Evolutionary conservation across 1,139 yeast species (phyloP).

Genomic region (Arxiozyma telluris): DNA sequence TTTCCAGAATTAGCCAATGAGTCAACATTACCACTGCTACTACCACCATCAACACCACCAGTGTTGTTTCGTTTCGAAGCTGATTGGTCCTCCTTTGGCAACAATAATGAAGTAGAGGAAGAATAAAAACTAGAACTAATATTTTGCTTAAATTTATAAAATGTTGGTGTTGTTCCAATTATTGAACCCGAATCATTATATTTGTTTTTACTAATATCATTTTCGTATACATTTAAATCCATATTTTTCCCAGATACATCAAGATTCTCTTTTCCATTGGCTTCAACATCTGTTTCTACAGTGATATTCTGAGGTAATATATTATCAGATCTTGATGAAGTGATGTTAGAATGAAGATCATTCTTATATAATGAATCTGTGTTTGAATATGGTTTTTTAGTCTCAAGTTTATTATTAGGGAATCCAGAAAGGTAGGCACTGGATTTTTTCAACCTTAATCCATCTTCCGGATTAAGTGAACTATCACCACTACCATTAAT

Average conservation of each 20-base stretch:
- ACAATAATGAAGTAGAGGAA: slow-evolving; percentile 2
- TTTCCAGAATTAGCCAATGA: not conserved
- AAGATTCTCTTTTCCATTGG: not conserved
- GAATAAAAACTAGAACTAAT: slow-evolving; percentile 1
- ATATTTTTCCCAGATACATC: not conserved
- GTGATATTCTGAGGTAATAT: not conserved
- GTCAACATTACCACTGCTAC: slow-evolving; percentile 3
- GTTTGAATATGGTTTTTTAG: slow-evolving; percentile 2
- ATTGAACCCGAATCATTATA: not conserved
- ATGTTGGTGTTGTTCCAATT: slow-evolving; percentile 13
- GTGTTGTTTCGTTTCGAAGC: not conserved
- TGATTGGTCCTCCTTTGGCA: slow-evolving; percentile 7
- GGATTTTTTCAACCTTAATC: slow-evolving; percentile 15
- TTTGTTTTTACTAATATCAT: not conserved
- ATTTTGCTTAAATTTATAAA: slow-evolving; percentile 13
- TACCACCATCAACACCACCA: not conserved
- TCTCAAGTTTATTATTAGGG: slow-evolving; percentile 5
- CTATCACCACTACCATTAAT: not conserved
- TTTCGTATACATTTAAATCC: not conserved
- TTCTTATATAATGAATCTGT: slow-evolving; percentile 2
- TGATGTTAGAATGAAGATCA: not conserved
- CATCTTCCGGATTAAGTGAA: not conserved
- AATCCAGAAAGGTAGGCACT: slow-evolving; percentile 24
- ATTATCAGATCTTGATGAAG: not conserved
- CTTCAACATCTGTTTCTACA: not conserved